phyloP scores from a whole-genome alignment of 164 flowering plant genomes.

The Platanus orientalis region DNA sequence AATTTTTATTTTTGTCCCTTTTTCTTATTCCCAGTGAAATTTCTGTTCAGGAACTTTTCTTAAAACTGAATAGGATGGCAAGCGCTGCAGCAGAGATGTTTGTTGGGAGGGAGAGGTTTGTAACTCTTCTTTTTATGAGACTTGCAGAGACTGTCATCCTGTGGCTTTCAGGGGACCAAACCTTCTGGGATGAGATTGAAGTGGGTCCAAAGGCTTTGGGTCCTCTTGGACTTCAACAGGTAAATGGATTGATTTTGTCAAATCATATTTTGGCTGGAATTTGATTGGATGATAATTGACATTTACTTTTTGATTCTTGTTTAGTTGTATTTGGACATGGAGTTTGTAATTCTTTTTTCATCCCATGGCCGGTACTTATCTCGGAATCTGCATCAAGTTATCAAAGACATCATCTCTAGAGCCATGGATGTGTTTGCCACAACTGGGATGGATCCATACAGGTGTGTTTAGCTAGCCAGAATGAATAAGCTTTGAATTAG shows the following conservation, averaged over 20 bases:
- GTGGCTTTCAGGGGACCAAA: constrained; percentile 90
- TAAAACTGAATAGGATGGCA: constrained; percentile 64
- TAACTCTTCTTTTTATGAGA: constrained; percentile 81
- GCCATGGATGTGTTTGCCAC: constrained; percentile 78
- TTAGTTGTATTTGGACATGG: constrained; percentile 97
- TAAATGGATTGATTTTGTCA: constrained; percentile 12
- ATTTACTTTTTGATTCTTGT: constrained; percentile 14
- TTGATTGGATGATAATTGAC: constrained; percentile 1
- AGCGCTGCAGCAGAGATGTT: constrained; percentile 89
- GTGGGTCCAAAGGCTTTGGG: constrained; percentile 82
- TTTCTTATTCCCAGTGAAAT: not conserved
- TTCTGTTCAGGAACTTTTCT: constrained; percentile 66
- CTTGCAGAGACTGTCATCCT: constrained; percentile 93
- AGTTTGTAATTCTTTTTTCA: constrained; percentile 83
- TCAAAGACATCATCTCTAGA: constrained; percentile 80
- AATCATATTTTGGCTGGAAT: not conserved
- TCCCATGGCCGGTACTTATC: constrained; percentile 94
- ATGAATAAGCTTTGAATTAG: not conserved
- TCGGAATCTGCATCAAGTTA: constrained; percentile 77
- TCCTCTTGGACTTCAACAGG: constrained; percentile 90
- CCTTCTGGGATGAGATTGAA: constrained; percentile 98
- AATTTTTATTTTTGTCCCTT: no score
- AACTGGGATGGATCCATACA: constrained; percentile 83
- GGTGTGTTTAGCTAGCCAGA: constrained; percentile 33
- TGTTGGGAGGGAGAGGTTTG: constrained; percentile 93